Base-by-base conservation (phyloP, 768 basidiomycete genomes). In the Auricularia sp. region DNA sequence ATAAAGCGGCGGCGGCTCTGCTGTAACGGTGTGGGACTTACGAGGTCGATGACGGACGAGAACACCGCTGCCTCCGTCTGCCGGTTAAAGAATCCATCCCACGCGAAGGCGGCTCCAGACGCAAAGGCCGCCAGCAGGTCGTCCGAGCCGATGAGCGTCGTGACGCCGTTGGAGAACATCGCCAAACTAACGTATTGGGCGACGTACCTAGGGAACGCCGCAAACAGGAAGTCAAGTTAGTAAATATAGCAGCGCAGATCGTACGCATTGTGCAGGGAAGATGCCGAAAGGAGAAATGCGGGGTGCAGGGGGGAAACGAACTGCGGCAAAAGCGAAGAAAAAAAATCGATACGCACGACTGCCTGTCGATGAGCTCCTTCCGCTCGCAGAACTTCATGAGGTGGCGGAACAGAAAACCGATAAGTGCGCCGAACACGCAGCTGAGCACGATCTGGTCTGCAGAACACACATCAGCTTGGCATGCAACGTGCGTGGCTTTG, bases 31-130 rank as follows among this genome's bases (percentile, higher is more conserved):
- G 8, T 42, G 39, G 39, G 39, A 42, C 39, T 42, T 65, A 98
- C 81, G 68, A 98, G 78, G 75, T 98, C 93, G 71, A 98, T 93
- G 70, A 98, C 95, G 75, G 92, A 93, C 69, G 88, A 91, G 80
- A 99, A 99, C 67, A 94, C 87, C 35, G 92, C 85, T 74, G 98
- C 95, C 72, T 97, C 95, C 0, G 94, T 97, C 71, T 94, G 92
- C 65, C 85, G 84, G 75, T 93, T 92, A 80, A 91, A 91, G 78
- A 94, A 95, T 42, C 88, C 93, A 72, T 96, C 94, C 94, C 94
- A 97, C 0, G 94, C 96, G 73, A 98, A 99, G 2, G 94, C 92
- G 3, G 92, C 88, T 18, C 97, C 97, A 71, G 95, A 98, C 4
- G 88, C 86, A 74, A 98, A 99, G 1, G 96, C 90, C 16, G 95